Evolutionary conservation across 2,329 filamentous ascomycete genomes (phyloP).

Genomic region (Sporothrix humicola): DNA sequence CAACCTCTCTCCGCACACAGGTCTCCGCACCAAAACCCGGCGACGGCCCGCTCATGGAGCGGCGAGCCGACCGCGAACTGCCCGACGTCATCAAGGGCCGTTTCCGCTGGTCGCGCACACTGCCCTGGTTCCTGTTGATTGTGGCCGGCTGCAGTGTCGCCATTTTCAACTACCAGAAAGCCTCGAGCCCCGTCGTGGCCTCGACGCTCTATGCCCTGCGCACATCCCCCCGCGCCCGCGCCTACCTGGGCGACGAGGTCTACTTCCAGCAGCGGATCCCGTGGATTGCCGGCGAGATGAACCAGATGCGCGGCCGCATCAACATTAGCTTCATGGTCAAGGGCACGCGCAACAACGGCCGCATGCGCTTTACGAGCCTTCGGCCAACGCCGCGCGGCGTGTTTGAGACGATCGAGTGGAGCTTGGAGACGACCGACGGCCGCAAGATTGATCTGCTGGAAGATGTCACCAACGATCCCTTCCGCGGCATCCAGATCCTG

Average conservation of each 20-base stretch:
- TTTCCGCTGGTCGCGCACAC: constrained; percentile 71
- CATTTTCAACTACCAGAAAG: constrained; percentile 99
- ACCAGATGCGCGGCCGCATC: constrained; percentile 90
- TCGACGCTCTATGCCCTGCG: constrained; percentile 91
- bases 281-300: constrained; percentile 86
- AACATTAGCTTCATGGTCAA: constrained; percentile 86
- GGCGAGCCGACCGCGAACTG: constrained; percentile 68
- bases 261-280: constrained; percentile 80
- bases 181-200: constrained; percentile 82
- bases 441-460: constrained; percentile 74
- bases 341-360: constrained; percentile 71
- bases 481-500: constrained; percentile 38
- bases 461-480: constrained; percentile 49
- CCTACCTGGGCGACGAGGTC: constrained; percentile 82
- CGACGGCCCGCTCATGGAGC: constrained; percentile 68
- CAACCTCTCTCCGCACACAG: constrained; percentile 49
- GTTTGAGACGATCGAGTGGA: constrained; percentile 94
- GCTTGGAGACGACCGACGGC: constrained; percentile 70
- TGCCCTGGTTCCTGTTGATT: constrained; percentile 79
- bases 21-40: constrained; percentile 63
- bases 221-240: constrained; percentile 75
- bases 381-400: constrained; percentile 64
- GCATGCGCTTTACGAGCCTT: constrained; percentile 81
- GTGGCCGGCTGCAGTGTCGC: constrained; percentile 75
- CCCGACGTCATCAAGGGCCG: constrained; percentile 56